phyloP scores from a whole-genome alignment of 805 yeast species.

The Grigorovia jiainica region DNA sequence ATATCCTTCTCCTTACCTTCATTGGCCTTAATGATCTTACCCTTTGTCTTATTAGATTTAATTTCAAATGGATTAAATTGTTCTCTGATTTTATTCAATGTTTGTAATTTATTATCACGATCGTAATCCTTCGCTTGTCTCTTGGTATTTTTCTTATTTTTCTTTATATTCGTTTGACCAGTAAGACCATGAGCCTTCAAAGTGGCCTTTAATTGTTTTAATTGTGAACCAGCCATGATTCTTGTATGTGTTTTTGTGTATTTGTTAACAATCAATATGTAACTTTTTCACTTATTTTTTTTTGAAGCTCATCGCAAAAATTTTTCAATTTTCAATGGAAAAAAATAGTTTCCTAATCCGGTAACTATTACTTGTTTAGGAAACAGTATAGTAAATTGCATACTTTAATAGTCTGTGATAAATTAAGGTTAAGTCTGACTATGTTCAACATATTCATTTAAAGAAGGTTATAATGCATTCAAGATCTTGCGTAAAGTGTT shows the following conservation, averaged over 20 bases:
- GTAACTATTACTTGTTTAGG: not conserved
- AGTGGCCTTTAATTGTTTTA: constrained; percentile 71
- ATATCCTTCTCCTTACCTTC: constrained; percentile 23
- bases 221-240: constrained; percentile 76
- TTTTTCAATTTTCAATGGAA: not conserved
- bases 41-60: constrained; percentile 57
- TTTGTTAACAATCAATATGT: not conserved
- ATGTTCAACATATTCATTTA: no score
- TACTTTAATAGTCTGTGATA: no score
- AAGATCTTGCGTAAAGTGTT: no score
- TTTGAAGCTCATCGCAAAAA: not conserved
- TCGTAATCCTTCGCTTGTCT: constrained; percentile 56
- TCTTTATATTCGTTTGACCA: constrained; percentile 71
- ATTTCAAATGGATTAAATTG: constrained; percentile 88
- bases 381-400: no score
- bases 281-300: not conserved
- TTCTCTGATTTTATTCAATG: constrained; percentile 55
- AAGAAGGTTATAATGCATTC: no score
- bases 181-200: constrained; percentile 70
- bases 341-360: not conserved
- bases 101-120: constrained; percentile 54
- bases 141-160: constrained; percentile 35
- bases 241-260: not conserved
- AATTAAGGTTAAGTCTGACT: no score
- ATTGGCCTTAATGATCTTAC: constrained; percentile 20